Evolutionary conservation across 345 rosid species (phyloP), one percentile per base, ranked within the genome.

Genomic region (Bruguiera sexangula): DNA sequence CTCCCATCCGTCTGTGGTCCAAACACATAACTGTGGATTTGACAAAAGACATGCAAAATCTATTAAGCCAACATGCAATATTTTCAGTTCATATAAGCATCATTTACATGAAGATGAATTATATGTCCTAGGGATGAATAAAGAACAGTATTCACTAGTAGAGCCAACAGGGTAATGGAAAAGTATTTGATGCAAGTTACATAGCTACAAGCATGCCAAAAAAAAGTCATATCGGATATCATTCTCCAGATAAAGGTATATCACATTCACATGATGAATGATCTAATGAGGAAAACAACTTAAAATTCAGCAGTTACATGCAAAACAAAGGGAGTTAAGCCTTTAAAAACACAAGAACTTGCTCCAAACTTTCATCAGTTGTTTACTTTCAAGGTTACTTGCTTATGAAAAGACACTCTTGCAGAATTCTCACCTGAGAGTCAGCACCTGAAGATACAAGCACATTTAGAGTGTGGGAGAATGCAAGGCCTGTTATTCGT

Each of bases 361-460:
- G 13, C 60, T 24, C 29, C 60, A 24, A 56, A 22, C 30, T 56
- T 56, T 56, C 3, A 11, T 15, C 50, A 43, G 15, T 10, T 37
- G 7, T 37, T 8, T 37, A 37, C 11, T 39, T 43, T 43, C 50
- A 13, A 43, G 18, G 19, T 43, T 43, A 6, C 15, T 56, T 56
- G 31, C 60, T 24, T 56, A 24, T 56, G 26, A 3, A 24, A 24
- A 24, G 60, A 22, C 31, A 56, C 19, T 56, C 22, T 24, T 11
- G 60, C 18, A 56, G 10, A 24, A 24, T 56, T 21, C 71, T 66
- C 46, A 86, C 97, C 91, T 89, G 93, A 13, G 93, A 86, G 82
- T 91, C 97, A 73, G 97, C 93, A 61, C 97, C 96, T 11, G 96
- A 89, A 30, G 97, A 91, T 56, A 91, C 87, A 37, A 91, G 85